These are phyloP conservation scores for Eutrema heterophyllum DNA, from an alignment of 345 rosid genomes.

Conservation along the genomic window DNA sequence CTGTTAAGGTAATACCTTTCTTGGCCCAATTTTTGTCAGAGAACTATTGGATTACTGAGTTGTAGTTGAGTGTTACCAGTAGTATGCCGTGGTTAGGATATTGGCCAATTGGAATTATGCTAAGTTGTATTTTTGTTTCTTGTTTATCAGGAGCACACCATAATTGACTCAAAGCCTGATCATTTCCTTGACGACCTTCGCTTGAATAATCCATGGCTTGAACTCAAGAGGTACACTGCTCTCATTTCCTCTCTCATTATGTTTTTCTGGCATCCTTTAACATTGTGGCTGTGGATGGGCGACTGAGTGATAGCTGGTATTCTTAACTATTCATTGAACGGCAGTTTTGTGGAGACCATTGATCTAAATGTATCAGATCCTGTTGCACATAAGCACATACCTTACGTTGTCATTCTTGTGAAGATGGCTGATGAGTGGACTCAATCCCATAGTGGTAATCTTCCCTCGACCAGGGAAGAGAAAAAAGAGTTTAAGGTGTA, in stretches of 20 bases:
- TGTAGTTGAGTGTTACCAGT: not conserved
- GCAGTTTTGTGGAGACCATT: constrained; percentile 73
- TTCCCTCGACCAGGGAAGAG: constrained; percentile 89
- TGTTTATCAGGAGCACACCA: constrained; percentile 73
- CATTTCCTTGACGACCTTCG: constrained; percentile 96
- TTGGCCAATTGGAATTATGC: not conserved
- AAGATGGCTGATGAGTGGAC: constrained; percentile 86
- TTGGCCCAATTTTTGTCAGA: not conserved
- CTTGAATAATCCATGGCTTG: constrained; percentile 93
- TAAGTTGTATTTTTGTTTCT: not conserved
- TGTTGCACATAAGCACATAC: constrained; percentile 89
- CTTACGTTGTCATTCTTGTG: constrained; percentile 83
- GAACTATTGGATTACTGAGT: not conserved
- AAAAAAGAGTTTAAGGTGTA: constrained; percentile 83
- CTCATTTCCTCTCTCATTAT: not conserved
- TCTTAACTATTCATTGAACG: constrained; percentile 3
- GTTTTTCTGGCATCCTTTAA: not conserved
- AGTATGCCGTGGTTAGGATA: not conserved
- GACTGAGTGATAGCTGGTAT: not conserved
- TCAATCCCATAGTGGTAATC: constrained; percentile 56
- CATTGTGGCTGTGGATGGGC: not conserved
- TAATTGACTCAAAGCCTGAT: constrained; percentile 94
- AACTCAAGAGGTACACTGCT: constrained; percentile 54
- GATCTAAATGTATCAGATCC: constrained; percentile 69
- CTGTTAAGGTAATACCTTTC: constrained; percentile 66